phyloP scores from a whole-genome alignment of 2,329 filamentous ascomycete genomes.

The Aspergillus unguis region DNA sequence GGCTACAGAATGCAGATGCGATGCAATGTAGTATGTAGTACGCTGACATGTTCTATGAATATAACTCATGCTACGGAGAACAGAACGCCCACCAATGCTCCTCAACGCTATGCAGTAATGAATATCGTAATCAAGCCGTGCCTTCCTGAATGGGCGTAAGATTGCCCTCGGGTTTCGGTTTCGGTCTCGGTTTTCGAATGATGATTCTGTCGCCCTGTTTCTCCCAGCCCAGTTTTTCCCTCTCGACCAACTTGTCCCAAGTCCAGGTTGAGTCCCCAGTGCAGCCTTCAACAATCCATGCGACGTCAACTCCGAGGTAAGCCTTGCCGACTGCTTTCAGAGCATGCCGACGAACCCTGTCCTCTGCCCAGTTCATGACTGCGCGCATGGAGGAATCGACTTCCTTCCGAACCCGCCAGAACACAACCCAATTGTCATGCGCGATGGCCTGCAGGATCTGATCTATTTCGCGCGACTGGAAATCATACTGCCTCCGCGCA shows the following conservation, averaged over 20 bases:
- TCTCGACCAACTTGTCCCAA: conserved; percentile 69
- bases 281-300: conserved; percentile 60
- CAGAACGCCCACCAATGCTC: conserved; percentile 22
- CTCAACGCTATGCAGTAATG: conserved; percentile 12
- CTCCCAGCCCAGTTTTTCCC: conserved; percentile 81
- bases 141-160: conserved; percentile 19
- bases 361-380: conserved; percentile 77
- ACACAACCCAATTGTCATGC: conserved; percentile 77
- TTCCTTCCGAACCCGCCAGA: conserved; percentile 65
- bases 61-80: conserved; percentile 1
- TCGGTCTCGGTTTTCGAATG: conserved; percentile 60
- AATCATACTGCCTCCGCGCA: conserved; percentile 49
- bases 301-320: conserved; percentile 74
- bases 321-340: conserved; percentile 82
- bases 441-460: conserved; percentile 66
- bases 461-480: conserved; percentile 67
- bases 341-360: conserved; percentile 68
- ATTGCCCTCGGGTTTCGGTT: conserved; percentile 23
- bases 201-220: conserved; percentile 68
- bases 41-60: conserved; percentile 9
- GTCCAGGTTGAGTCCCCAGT: conserved; percentile 44
- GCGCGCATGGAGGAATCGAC: conserved; percentile 78
- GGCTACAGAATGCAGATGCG: background rate
- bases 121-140: conserved; percentile 7
- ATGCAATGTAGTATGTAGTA: background rate